Evolutionary conservation across 768 basidiomycete genomes (phyloP).

Genomic region (Russula virescens): DNA sequence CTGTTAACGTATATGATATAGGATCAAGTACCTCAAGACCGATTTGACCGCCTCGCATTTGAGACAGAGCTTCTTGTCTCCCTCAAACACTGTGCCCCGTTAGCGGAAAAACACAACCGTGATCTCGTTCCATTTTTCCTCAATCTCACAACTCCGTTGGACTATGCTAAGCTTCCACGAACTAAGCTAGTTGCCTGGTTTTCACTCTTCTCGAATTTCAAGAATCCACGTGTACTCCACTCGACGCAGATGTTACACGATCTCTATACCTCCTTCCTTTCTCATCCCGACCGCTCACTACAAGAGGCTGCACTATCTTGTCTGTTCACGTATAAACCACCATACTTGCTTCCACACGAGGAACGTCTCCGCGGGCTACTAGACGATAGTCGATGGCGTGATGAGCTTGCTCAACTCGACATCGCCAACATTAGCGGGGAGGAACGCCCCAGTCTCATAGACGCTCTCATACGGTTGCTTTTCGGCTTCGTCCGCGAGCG

Average conservation of each 20-base stretch:
- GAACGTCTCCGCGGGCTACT: constrained; percentile 66
- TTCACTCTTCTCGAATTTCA: constrained; percentile 80
- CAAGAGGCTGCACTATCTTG: constrained; percentile 75
- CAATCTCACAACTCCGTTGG: constrained; percentile 36
- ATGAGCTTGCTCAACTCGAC: constrained; percentile 71
- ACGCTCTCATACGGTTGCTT: constrained; percentile 65
- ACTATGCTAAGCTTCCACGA: constrained; percentile 43
- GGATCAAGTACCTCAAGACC: constrained; percentile 41
- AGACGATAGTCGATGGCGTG: constrained; percentile 86
- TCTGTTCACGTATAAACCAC: constrained; percentile 74
- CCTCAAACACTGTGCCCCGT: constrained; percentile 57
- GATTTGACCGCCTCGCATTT: constrained; percentile 71
- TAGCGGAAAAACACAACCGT: constrained; percentile 85
- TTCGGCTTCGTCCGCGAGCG: constrained; percentile 87
- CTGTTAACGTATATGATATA: constrained; percentile 21
- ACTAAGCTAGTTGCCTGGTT: constrained; percentile 71
- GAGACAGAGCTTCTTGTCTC: constrained; percentile 73
- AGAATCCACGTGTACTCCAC: constrained; percentile 86
- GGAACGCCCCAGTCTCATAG: constrained; percentile 62
- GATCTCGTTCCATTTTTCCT: constrained; percentile 86
- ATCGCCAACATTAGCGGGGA: constrained; percentile 48
- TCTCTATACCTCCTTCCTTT: constrained; percentile 69
- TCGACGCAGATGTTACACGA: constrained; percentile 56
- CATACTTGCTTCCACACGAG: constrained; percentile 47
- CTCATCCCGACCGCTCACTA: constrained; percentile 76